Evolutionary conservation across 345 rosid genomes (phyloP).

Genomic region (Hevea brasiliensis): DNA sequence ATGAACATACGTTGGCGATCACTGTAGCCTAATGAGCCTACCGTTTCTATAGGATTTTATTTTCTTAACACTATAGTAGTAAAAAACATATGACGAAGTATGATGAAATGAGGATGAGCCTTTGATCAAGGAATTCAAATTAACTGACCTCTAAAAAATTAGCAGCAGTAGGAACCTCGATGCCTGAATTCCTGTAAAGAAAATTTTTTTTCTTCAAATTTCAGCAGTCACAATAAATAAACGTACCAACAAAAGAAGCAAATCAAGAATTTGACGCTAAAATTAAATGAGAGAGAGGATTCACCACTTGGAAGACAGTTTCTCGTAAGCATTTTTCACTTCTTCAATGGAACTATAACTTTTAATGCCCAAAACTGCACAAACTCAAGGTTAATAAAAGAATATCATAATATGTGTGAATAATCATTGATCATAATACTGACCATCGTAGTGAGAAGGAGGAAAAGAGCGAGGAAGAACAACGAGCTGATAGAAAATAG

Average conservation of each 20-base stretch:
- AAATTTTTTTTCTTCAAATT: constrained; percentile 5
- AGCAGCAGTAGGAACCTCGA: constrained; percentile 38
- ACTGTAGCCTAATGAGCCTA: too few species aligned
- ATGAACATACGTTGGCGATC: too few species aligned
- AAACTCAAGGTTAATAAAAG: neutral
- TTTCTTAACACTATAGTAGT: too few species aligned
- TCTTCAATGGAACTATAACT: constrained; percentile 53
- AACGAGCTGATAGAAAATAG: constrained; percentile 72
- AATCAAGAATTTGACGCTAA: neutral
- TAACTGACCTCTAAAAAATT: constrained; percentile 67
- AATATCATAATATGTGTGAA: neutral
- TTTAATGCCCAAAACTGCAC: constrained; percentile 60
- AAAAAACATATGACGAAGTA: too few species aligned
- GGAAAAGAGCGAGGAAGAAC: constrained; percentile 79
- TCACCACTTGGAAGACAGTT: constrained; percentile 61
- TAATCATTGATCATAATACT: neutral
- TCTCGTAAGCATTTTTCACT: constrained; percentile 68
- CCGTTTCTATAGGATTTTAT: too few species aligned
- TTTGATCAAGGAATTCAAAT: neutral
- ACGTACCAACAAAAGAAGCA: neutral
- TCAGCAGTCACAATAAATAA: too few species aligned
- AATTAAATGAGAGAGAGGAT: neutral
- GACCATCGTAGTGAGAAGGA: constrained; percentile 81
- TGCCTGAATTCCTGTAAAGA: constrained; percentile 58
- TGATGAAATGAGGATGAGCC: too few species aligned